phyloP scores from a whole-genome alignment of 2,329 filamentous ascomycete genomes.

The Ascocoryne sarcoides region DNA sequence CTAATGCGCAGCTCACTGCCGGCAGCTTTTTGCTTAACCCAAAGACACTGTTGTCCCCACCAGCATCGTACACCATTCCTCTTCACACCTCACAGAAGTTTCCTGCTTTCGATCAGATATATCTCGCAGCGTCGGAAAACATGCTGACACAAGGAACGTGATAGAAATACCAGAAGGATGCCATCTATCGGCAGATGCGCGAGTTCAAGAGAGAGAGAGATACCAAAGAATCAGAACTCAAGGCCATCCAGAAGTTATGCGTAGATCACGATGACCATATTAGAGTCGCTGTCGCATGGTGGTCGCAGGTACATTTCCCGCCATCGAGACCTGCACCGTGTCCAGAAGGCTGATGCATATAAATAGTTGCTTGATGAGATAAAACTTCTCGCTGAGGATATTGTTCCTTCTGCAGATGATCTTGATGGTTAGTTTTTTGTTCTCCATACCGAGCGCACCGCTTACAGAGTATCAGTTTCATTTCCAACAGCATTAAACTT shows the following conservation, averaged over 20 bases:
- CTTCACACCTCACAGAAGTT: conserved; percentile 11
- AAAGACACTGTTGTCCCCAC: conserved; percentile 25
- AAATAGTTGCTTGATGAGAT: conserved; percentile 55
- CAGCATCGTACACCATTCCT: conserved; percentile 19
- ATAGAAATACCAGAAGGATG: conserved; percentile 89
- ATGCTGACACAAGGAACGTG: conserved; percentile 25
- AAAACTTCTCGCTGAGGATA: conserved; percentile 46
- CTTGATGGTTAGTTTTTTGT: conserved; percentile 28
- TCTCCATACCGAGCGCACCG: not conserved
- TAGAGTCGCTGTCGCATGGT: conserved; percentile 85
- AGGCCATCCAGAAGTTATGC: conserved; percentile 69
- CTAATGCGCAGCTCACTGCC: conserved; percentile 38
- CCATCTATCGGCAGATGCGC: conserved; percentile 94
- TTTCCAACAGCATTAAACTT: conserved; percentile 53
- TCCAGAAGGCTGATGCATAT: conserved; percentile 2
- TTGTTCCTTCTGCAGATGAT: conserved; percentile 35
- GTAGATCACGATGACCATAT: conserved; percentile 88
- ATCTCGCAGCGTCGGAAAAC: conserved; percentile 27
- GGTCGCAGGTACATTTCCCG: conserved; percentile 64
- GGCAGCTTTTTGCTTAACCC: conserved; percentile 32
- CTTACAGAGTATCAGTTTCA: conserved; percentile 35
- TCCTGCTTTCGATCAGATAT: conserved; percentile 14
- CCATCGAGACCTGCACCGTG: conserved; percentile 1
- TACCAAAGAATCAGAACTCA: conserved; percentile 71
- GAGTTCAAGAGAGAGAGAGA: conserved; percentile 91